phyloP scores from a whole-genome alignment of 495 filamentous ascomycete species.

The Aspergillus kassunensis region DNA sequence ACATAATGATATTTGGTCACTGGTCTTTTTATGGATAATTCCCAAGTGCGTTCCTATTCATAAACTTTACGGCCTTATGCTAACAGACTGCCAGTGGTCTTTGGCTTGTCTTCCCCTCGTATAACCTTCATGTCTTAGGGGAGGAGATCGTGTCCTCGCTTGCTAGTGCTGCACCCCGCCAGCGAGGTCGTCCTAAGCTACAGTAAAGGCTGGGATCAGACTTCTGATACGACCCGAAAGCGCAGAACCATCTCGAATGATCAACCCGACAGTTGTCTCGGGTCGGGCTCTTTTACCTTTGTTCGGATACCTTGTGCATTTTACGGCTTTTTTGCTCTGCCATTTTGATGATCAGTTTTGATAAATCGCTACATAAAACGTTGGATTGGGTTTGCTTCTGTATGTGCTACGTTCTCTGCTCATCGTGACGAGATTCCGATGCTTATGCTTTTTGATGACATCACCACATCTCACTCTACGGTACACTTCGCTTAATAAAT shows the following conservation, averaged over 20 bases:
- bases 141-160: slow-evolving; percentile 67
- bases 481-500: background rate
- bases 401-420: background rate
- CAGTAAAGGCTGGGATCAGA: no score
- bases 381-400: no score
- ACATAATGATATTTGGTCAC: slow-evolving; percentile 57
- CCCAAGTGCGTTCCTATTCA: slow-evolving; percentile 61
- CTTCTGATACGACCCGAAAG: no score
- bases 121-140: slow-evolving; percentile 67
- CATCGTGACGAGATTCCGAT: background rate
- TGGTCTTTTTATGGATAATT: slow-evolving; percentile 70
- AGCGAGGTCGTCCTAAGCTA: slow-evolving; percentile 33
- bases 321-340: no score
- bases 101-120: slow-evolving; percentile 71
- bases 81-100: slow-evolving; percentile 53
- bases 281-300: no score
- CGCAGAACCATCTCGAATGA: no score
- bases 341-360: no score
- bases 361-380: no score
- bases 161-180: slow-evolving; percentile 41
- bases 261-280: no score
- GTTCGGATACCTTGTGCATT: no score
- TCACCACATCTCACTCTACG: background rate
- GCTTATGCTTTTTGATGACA: slow-evolving; percentile 1
- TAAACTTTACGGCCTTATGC: background rate